phyloP scores from a whole-genome alignment of 306 rosid genomes.

The Malus domestica region ASM211411v1 NC_041800.1:15400501-15401000 shows the following conservation, averaged over 20 bases:
- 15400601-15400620: no score
- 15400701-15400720: no score
- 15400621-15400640: no score
- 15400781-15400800: constrained; percentile 42
- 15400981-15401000: constrained; percentile 16
- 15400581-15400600: no score
- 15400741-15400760: not conserved
- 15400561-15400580: no score
- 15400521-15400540: no score
- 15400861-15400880: not conserved
- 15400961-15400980: not conserved
- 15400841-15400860: constrained; percentile 9
- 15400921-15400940: not conserved
- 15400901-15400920: constrained; percentile 20
- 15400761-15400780: constrained; percentile 31
- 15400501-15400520: no score
- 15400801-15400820: constrained; percentile 35
- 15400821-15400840: constrained; percentile 45
- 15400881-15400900: constrained; percentile 35
- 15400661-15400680: no score
- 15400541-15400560: no score
- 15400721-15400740: no score
- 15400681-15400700: constrained; percentile 7
- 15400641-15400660: no score
- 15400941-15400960: not conserved